Percentiles rank a stretch among this genome's conserved stretches.
phyloP scores from a whole-genome alignment of 805 yeast genomes.

The Priceomyces fermenticarens region DNA sequence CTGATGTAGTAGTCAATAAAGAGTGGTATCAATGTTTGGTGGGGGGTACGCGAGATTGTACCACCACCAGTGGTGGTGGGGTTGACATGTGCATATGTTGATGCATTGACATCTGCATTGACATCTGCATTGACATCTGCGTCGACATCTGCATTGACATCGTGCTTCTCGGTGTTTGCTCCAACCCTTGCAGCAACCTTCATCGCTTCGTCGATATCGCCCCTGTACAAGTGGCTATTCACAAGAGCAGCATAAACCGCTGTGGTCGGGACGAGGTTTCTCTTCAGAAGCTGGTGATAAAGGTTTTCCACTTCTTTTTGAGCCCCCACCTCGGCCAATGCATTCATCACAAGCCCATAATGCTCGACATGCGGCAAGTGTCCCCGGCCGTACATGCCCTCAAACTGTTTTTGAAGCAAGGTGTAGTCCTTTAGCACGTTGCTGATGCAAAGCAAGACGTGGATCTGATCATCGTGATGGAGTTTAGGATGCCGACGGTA shows the following conservation, averaged over 20 bases:
- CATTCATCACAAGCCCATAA: conserved; percentile 59
- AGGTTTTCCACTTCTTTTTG: conserved; percentile 46
- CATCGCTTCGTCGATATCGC: conserved; percentile 32
- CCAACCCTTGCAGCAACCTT: conserved; percentile 5
- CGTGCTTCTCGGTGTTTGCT: too few species aligned
- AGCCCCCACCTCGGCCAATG: conserved; percentile 52
- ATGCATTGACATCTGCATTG: conserved; percentile 12
- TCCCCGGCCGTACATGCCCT: conserved; percentile 52
- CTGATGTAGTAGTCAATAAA: conserved; percentile 25
- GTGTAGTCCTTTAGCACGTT: conserved; percentile 50
- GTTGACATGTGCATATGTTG: conserved; percentile 10
- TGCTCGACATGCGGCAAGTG: conserved; percentile 52
- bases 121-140: conserved; percentile 13
- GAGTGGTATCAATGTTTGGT: conserved; percentile 7
- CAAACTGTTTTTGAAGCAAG: conserved; percentile 54
- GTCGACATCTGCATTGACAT: conserved; percentile 12
- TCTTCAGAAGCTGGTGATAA: conserved; percentile 43
- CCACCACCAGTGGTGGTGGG: conserved; percentile 17
- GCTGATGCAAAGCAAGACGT: conserved; percentile 45
- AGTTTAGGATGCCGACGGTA: conserved; percentile 37
- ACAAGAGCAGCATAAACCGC: conserved; percentile 46
- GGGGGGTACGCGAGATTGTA: too few species aligned
- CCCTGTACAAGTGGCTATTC: conserved; percentile 32
- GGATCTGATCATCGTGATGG: conserved; percentile 48
- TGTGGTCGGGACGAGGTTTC: conserved; percentile 47